These are phyloP conservation scores for Knoxia roxburghii DNA, from an alignment of 257 asterid genomes.

Conservation along the genomic window DNA sequence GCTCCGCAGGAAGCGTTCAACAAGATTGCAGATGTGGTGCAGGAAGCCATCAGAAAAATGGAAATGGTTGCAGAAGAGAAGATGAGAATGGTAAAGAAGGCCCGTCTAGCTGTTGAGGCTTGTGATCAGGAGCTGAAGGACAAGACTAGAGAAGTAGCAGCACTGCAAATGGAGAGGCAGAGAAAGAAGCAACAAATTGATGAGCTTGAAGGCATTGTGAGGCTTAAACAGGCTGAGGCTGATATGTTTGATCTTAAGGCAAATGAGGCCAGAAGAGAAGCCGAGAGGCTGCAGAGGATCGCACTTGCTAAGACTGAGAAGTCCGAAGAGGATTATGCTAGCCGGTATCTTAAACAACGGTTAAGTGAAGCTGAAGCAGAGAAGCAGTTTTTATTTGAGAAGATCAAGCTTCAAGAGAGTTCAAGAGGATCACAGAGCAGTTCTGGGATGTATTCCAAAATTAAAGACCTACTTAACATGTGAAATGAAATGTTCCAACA, in stretches of 20 bases:
- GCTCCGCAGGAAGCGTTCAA: conserved; percentile 91
- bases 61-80: conserved; percentile 87
- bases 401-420: conserved; percentile 82
- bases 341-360: conserved; percentile 85
- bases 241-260: conserved; percentile 93
- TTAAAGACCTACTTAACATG: conserved; percentile 80
- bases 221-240: conserved; percentile 88
- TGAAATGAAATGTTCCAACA: conserved; percentile 36
- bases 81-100: conserved; percentile 76
- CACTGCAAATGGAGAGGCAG: conserved; percentile 76
- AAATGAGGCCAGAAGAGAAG: conserved; percentile 83
- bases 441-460: conserved; percentile 62
- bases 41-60: conserved; percentile 91
- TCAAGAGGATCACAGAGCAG: conserved; percentile 61
- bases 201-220: conserved; percentile 76
- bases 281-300: conserved; percentile 82
- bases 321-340: conserved; percentile 82
- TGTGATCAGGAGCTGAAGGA: conserved; percentile 92
- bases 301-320: conserved; percentile 81
- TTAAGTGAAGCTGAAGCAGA: conserved; percentile 94
- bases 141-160: conserved; percentile 70
- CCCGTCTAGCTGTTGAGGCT: conserved; percentile 68
- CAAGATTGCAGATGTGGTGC: conserved; percentile 85
- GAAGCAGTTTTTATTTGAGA: conserved; percentile 80
- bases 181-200: conserved; percentile 75